Evolutionary conservation across 2,329 filamentous ascomycete genomes (phyloP).

Genomic region (Sarocladiaceae sp.): DNA sequence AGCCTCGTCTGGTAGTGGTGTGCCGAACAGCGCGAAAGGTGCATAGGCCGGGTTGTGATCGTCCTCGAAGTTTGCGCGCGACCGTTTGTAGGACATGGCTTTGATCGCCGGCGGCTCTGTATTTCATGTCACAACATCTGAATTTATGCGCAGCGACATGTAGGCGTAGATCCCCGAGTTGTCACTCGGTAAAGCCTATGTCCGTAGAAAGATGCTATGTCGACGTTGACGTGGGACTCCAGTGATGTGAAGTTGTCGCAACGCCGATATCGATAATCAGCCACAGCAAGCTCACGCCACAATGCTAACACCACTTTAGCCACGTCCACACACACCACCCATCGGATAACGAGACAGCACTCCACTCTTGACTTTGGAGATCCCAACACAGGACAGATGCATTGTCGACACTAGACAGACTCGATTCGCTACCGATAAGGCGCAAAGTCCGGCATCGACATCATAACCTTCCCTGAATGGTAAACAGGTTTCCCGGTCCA

Average conservation of each 20-base stretch:
- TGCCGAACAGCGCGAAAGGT: slow-evolving; percentile 77
- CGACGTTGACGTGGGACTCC: background rate
- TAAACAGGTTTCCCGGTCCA: background rate
- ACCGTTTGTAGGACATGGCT: slow-evolving; percentile 75
- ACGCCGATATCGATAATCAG: background rate
- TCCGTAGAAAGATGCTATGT: too few relatives aligned
- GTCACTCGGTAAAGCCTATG: too few relatives aligned
- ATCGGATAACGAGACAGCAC: background rate
- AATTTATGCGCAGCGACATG: background rate
- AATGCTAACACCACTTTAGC: background rate
- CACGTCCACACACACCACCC: too few relatives aligned
- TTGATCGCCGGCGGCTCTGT: background rate
- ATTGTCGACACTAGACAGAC: background rate
- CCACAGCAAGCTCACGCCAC: slow-evolving; percentile 2
- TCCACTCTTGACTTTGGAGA: background rate
- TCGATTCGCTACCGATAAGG: background rate
- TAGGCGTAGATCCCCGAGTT: background rate
- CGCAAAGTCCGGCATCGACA: background rate
- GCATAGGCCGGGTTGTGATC: slow-evolving; percentile 69
- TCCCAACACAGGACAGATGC: background rate
- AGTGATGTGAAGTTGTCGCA: background rate
- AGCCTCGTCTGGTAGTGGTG: slow-evolving; percentile 75
- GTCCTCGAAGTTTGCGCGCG: slow-evolving; percentile 72
- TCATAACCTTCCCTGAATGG: background rate
- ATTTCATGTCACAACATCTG: slow-evolving; percentile 6